Evolutionary conservation across 2,329 filamentous ascomycete species (phyloP).

Genomic region (Ceratocystis ficicola): DNA sequence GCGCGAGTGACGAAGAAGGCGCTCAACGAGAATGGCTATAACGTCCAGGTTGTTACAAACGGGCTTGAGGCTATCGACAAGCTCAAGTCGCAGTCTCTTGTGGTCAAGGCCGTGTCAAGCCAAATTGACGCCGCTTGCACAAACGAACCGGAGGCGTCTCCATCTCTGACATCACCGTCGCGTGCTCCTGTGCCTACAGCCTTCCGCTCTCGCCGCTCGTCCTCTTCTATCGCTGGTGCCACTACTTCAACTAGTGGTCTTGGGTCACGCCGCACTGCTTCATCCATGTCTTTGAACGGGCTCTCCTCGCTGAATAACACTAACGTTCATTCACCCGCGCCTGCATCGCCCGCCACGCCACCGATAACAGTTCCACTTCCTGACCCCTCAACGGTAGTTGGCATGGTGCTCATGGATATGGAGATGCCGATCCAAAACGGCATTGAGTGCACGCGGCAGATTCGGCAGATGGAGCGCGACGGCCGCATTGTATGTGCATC

Average conservation of each 20-base stretch:
- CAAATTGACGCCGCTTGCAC: background rate
- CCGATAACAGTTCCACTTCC: background rate
- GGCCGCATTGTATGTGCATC: conserved; percentile 37
- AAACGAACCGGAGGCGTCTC: background rate
- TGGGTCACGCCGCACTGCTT: background rate
- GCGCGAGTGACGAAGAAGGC: conserved; percentile 44
- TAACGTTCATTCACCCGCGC: background rate
- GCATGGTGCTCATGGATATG: conserved; percentile 61
- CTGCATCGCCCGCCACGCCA: background rate
- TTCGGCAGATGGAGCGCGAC: conserved; percentile 47
- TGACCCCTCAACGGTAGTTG: conserved; percentile 29
- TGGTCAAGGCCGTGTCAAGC: conserved; percentile 10
- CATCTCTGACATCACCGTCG: background rate
- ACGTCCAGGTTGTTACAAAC: conserved; percentile 44
- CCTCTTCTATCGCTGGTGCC: conserved; percentile 15
- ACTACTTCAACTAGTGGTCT: conserved; percentile 7
- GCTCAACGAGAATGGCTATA: conserved; percentile 39
- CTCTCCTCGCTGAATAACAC: background rate
- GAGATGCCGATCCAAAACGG: conserved; percentile 68
- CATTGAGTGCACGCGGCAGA: conserved; percentile 50
- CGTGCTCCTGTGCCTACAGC: conserved; percentile 9
- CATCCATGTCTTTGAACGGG: conserved; percentile 10
- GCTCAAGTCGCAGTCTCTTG: conserved; percentile 26
- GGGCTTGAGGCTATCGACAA: conserved; percentile 44
- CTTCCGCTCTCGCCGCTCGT: conserved; percentile 19